Percentiles rank a stretch among this genome's conserved stretches.
phyloP scores from a whole-genome alignment of 768 basidiomycete species.

The Calocybe indica region DNA sequence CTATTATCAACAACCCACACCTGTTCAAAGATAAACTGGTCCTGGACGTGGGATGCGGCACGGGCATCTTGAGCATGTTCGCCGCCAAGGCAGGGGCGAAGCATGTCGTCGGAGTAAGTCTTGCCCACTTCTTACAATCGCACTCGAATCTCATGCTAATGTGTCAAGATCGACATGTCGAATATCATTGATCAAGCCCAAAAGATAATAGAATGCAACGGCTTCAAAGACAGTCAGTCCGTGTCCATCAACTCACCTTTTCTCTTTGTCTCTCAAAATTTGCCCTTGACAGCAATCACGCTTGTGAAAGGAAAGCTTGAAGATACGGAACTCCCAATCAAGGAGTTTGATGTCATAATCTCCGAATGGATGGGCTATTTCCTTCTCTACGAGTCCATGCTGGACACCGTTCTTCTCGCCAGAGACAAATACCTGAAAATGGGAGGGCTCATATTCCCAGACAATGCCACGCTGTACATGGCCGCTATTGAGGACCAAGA shows the following conservation, averaged over 20 bases:
- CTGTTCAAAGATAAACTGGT: conserved; percentile 97
- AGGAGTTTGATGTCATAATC: conserved; percentile 97
- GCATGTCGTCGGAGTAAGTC: conserved; percentile 84
- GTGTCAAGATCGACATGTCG: conserved; percentile 92
- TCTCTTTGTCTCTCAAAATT: conserved; percentile 3
- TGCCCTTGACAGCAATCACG: conserved; percentile 64
- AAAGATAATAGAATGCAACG: conserved; percentile 95
- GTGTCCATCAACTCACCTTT: conserved; percentile 1
- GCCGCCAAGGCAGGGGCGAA: conserved; percentile 94
- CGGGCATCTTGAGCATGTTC: conserved; percentile 97
- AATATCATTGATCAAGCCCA: conserved; percentile 99
- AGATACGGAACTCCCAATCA: conserved; percentile 81
- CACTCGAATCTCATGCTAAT: conserved; percentile 8
- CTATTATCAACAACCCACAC: conserved; percentile 92
- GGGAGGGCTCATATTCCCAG: conserved; percentile 92
- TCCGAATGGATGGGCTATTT: conserved; percentile 99
- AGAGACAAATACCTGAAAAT: conserved; percentile 95
- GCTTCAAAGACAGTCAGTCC: conserved; percentile 85
- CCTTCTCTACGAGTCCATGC: conserved; percentile 98
- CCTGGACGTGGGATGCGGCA: conserved; percentile 97
- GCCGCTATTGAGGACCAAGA: conserved; percentile 99
- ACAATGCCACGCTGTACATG: conserved; percentile 85
- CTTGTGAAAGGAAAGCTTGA: conserved; percentile 98
- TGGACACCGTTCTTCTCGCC: conserved; percentile 95
- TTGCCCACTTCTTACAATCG: conserved; percentile 3